Base-by-base conservation (phyloP, 2,329 filamentous ascomycete genomes). In the Bipolaris sorokiniana region DNA sequence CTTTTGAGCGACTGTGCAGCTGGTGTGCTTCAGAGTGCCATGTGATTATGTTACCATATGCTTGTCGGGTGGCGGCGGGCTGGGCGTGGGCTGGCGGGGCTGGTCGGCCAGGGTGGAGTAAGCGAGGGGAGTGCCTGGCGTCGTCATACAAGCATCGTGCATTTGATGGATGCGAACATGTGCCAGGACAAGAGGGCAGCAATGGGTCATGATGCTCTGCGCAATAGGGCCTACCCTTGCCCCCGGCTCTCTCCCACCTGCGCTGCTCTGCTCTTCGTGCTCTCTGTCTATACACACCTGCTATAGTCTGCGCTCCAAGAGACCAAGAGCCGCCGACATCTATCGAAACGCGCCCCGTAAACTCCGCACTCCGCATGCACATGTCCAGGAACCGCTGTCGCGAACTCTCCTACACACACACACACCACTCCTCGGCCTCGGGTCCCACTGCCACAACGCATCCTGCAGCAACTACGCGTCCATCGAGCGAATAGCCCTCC, bases 71-170 rank as follows among this genome's bases (percentile, higher is more conserved):
- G 26, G 41, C 22, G 41, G 41, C 13, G 13, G 28, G 41, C 41
- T 44, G 23, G 22, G 41, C 31, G 34, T 48, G 28, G 54, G 48
- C 37, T 55, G 54, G 58, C 48, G 46, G 28, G n/a, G 22, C 5
- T 7, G 1, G 3, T 5, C 3, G 1, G 15, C 58, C 40, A 38
- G 58, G 52, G 52, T 46, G 18, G 48, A 58, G 9, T 45, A 45
- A 54, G 58, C 58, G 55, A 58, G 47, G 44, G 31, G 38, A n/a
- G 15, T 7, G 23, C n/a, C 42, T 45, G 42, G n/a, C 42, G 48
- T 44, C 58, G 58, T 61, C 58, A 61, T 61, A 61, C 50, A 44
- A 51, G 54, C 50, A 60, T 46, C 42, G 48, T 51, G 31, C 4
- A 45, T 51, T 42, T 37, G 44, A 46, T 45, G 52, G 18, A 51